A percentile compares a stretch with the other conserved stretches of the same genome.
Conservation (phyloP, 345 rosid species). For the Clausena lansium region DNA sequence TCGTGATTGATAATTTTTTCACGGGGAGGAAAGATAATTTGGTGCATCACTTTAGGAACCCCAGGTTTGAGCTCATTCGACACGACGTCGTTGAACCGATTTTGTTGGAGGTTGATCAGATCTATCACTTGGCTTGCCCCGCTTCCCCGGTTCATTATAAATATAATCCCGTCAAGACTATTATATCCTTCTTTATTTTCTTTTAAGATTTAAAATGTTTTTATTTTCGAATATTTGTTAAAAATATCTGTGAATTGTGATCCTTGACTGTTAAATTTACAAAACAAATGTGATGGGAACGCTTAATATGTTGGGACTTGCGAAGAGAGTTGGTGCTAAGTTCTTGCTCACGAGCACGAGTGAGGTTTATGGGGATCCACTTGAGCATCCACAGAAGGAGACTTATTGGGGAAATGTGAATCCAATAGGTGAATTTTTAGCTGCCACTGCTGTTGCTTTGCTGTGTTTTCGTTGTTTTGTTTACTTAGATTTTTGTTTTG, state of each 20-base stretch:
- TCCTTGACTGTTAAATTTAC: slow-evolving; percentile 58
- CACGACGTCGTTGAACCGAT: slow-evolving; percentile 98
- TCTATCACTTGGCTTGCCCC: slow-evolving; percentile 98
- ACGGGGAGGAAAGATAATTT: slow-evolving; percentile 94
- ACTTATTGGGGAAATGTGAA: slow-evolving; percentile 99
- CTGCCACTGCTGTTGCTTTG: neutral
- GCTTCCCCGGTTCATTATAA: slow-evolving; percentile 99
- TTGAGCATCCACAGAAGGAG: slow-evolving; percentile 98
- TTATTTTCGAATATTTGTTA: slow-evolving; percentile 4
- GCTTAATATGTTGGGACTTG: slow-evolving; percentile 95
- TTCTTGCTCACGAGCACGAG: slow-evolving; percentile 97
- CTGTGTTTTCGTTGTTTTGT: slow-evolving; percentile 5
- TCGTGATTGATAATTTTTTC: slow-evolving; percentile 92
- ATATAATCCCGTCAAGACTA: slow-evolving; percentile 94
- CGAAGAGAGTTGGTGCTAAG: slow-evolving; percentile 97
- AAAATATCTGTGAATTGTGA: slow-evolving; percentile 17
- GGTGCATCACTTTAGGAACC: slow-evolving; percentile 75
- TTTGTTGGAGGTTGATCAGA: slow-evolving; percentile 94
- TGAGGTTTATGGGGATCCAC: slow-evolving; percentile 99
- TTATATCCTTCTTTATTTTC: slow-evolving; percentile 65
- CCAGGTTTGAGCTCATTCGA: slow-evolving; percentile 90
- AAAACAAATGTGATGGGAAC: slow-evolving; percentile 99
- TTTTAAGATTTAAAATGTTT: neutral
- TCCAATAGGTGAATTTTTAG: slow-evolving; percentile 64
- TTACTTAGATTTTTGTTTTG: neutral